These are phyloP conservation scores for Termitomyces sp. DNA, from an alignment of 768 basidiomycete species.

Conservation along the genomic window DNA sequence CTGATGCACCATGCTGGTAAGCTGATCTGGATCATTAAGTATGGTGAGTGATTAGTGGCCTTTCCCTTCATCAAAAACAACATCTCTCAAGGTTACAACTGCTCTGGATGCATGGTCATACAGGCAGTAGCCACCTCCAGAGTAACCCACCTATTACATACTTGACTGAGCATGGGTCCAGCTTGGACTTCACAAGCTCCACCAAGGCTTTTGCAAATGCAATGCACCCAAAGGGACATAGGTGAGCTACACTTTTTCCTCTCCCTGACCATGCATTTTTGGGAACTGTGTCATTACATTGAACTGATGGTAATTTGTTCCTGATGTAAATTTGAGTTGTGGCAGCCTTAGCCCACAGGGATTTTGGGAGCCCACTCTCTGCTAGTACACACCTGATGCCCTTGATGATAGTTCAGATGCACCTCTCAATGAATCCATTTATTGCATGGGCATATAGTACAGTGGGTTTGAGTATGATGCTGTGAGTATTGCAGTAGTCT, in stretches of 20 bases:
- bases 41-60: not conserved
- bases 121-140: not conserved
- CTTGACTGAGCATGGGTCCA: no score
- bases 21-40: not conserved
- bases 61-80: not conserved
- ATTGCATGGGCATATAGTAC: not conserved
- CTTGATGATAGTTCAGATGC: not conserved
- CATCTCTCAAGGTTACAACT: not conserved
- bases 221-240: not conserved
- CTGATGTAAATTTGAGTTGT: not conserved
- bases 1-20: not conserved
- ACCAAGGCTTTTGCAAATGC: not conserved
- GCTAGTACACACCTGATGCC: not conserved
- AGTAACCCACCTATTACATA: not conserved
- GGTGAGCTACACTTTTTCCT: not conserved
- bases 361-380: no score
- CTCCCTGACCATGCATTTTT: not conserved
- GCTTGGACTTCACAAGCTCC: no score
- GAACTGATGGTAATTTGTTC: not conserved
- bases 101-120: not conserved
- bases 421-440: not conserved
- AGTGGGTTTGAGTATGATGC: not conserved
- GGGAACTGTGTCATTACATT: not conserved
- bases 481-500: conserved; percentile 4
- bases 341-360: not conserved